phyloP scores from a whole-genome alignment of 2,329 filamentous ascomycete genomes.

The Cytospora paraplurivora region DNA sequence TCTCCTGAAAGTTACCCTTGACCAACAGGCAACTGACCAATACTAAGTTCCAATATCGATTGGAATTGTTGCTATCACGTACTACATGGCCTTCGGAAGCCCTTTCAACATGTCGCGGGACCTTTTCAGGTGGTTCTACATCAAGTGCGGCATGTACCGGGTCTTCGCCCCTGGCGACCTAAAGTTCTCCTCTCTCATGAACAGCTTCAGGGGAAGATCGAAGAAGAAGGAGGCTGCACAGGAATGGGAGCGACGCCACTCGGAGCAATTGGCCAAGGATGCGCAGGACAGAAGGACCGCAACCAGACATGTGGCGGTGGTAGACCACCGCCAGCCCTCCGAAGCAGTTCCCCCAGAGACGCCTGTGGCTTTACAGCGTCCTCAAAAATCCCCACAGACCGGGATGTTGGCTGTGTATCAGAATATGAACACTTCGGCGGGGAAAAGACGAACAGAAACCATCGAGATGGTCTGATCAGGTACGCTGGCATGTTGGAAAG shows the following conservation, averaged over 20 bases:
- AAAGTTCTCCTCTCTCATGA: slow-evolving; percentile 5
- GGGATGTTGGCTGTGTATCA: slow-evolving; percentile 28
- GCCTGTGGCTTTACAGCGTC: background rate
- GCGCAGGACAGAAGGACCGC: slow-evolving; percentile 25
- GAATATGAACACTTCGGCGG: background rate
- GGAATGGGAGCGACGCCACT: slow-evolving; percentile 25
- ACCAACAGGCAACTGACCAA: background rate
- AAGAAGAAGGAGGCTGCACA: slow-evolving; percentile 22
- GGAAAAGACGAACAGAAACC: background rate
- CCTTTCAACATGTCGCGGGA: slow-evolving; percentile 23
- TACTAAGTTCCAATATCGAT: slow-evolving; percentile 19
- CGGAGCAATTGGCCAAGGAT: slow-evolving; percentile 26
- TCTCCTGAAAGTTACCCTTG: rapidly evolving
- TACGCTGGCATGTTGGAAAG: background rate
- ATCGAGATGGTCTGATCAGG: background rate
- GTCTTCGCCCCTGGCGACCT: slow-evolving; percentile 21
- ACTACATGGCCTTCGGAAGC: slow-evolving; percentile 27
- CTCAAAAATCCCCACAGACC: slow-evolving; percentile 7
- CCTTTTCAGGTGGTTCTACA: slow-evolving; percentile 24
- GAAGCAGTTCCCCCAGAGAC: slow-evolving; percentile 15
- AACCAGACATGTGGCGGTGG: slow-evolving; percentile 14
- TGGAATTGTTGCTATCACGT: slow-evolving; percentile 26
- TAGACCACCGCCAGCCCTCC: background rate
- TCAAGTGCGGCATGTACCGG: slow-evolving; percentile 28
- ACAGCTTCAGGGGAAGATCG: slow-evolving; percentile 3